Evolutionary conservation across 2,329 filamentous ascomycete genomes (phyloP), one percentile per base, ranked within the genome.

Genomic region (Trichophyton rubrum): DNA sequence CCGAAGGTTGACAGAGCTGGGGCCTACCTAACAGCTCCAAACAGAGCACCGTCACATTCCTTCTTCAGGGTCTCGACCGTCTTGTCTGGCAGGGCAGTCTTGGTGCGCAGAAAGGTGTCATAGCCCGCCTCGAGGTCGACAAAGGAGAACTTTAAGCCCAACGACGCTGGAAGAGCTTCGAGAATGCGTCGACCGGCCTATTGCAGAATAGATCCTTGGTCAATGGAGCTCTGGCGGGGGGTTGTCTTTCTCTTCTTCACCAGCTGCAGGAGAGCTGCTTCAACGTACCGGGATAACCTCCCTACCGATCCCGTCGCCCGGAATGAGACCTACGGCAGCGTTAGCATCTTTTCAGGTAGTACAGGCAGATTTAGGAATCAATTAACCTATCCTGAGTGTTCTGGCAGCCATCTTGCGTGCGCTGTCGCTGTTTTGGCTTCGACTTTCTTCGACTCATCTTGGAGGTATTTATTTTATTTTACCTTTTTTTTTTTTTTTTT

Each of bases 281-380:
- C 61, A 43, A 64, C 71, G 62, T 71, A 79, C 88, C 66, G 93
- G 93, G 75, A 99, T 97, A 74, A 99, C 93, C 78, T 99, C 93
- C 73, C 89, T 89, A 77, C 93, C 93, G 77, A 99, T 99, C 76
- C 93, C 93, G 78, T 99, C 93, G 72, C 93, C 93, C 69, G 93
- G 89, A 73, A 99, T 97, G 69, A 97, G 88, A 74, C 91, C 91
- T 95, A 61, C 61, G 60, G 45, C 60, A 59, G 24, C 24, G 35
- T 64, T 47, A 61, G 24, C 17, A 30, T 30, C 11, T 20, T 27
- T 47, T 15, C 22, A 38, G 3, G 22, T n/a, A 47, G 9, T 33
- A 35, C 27, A 3, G 13, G 40, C 30, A n/a, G 17, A 57, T n/a
- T 24, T 43, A 30, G 33, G 59, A 53, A 40, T 51, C 60, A 69